These are phyloP conservation scores for Suillus weaverae DNA, from an alignment of 768 basidiomycete genomes.

Conservation along the genomic window DNA sequence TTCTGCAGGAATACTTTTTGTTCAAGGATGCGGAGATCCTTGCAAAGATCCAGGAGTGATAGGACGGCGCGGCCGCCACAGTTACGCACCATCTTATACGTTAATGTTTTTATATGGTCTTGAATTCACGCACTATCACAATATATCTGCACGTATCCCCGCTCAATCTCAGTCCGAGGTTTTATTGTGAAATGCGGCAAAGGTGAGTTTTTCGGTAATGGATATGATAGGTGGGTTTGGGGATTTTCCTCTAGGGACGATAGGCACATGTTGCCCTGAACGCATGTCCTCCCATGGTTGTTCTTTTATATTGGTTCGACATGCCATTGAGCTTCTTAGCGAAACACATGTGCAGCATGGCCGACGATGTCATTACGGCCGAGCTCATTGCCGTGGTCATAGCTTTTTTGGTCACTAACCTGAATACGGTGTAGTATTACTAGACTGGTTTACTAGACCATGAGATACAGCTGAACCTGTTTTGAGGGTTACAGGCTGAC, in stretches of 20 bases:
- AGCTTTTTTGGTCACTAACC: no score
- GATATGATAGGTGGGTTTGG: background rate
- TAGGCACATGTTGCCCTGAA: background rate
- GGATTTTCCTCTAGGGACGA: background rate
- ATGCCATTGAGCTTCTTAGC: background rate
- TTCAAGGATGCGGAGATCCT: constrained; percentile 96
- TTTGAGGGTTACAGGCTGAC: no score
- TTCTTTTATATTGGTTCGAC: background rate
- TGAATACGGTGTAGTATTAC: no score
- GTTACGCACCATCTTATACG: constrained; percentile 11
- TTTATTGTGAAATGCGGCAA: background rate
- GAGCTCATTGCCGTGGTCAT: no score
- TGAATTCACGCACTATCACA: constrained; percentile 24
- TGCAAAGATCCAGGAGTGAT: constrained; percentile 90
- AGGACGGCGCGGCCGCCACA: constrained; percentile 6
- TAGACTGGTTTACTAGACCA: no score
- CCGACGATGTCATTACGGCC: no score
- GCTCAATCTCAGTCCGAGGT: constrained; percentile 19
- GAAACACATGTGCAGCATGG: background rate
- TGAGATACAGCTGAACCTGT: no score
- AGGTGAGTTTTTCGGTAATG: background rate
- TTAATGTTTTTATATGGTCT: constrained; percentile 21
- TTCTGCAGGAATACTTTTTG: constrained; percentile 81
- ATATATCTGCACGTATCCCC: constrained; percentile 31
- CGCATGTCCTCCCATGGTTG: background rate